Evolutionary conservation across 257 asterid genomes (phyloP).

Genomic region (Solanum appendiculatum): DNA sequence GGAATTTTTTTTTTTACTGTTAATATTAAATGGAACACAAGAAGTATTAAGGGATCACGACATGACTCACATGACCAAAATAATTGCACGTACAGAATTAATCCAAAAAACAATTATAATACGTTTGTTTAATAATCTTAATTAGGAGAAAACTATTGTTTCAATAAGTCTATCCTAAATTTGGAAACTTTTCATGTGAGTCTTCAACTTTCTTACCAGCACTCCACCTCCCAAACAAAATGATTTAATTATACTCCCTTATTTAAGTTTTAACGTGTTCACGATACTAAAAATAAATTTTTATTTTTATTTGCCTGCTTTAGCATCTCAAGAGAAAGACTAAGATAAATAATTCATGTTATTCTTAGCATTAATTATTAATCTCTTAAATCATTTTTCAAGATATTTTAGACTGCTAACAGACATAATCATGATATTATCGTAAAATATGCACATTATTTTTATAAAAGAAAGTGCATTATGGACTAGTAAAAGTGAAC

Average conservation of each 20-base stretch:
- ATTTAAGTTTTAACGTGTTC: neutral
- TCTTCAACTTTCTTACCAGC: neutral
- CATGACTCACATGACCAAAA: neutral
- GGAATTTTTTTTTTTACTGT: neutral
- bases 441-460: neutral
- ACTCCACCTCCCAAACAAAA: neutral
- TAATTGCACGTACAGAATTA: too few species aligned
- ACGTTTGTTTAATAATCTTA: neutral
- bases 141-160: neutral
- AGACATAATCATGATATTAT: neutral
- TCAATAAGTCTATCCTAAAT: neutral
- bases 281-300: neutral
- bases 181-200: neutral
- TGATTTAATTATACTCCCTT: neutral
- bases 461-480: too few species aligned
- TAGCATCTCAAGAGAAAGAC: too few species aligned
- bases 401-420: too few species aligned
- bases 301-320: too few species aligned
- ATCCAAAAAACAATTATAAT: neutral
- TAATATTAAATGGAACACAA: neutral
- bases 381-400: too few species aligned
- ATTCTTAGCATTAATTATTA: neutral
- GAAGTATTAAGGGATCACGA: neutral
- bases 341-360: neutral
- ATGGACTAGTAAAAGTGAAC: neutral